Evolutionary conservation across 495 filamentous ascomycete genomes (phyloP).

Genomic region (Penicillium dipodomyicola): DNA sequence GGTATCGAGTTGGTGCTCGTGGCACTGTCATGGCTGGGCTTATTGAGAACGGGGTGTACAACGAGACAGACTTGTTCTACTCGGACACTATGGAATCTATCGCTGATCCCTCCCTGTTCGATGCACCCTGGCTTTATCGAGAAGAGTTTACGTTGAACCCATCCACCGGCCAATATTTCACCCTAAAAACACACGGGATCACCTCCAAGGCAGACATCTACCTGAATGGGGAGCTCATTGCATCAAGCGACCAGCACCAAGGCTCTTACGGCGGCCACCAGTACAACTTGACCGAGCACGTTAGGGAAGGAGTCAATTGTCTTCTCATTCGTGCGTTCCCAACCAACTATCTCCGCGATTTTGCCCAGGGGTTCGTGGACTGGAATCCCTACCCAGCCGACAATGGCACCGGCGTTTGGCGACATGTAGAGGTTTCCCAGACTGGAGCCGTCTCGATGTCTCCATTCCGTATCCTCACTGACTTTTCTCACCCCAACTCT

Average conservation of each 20-base stretch:
- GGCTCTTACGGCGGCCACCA: constrained; percentile 56
- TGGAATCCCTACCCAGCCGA: constrained; percentile 65
- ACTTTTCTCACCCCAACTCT: constrained; percentile 31
- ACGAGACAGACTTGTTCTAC: constrained; percentile 56
- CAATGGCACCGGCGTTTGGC: constrained; percentile 62
- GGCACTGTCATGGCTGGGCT: constrained; percentile 60
- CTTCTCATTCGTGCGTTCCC: constrained; percentile 55
- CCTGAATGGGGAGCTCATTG: constrained; percentile 56
- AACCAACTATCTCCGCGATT: constrained; percentile 57
- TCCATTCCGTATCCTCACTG: constrained; percentile 47
- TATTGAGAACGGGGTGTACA: constrained; percentile 52
- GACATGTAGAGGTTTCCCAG: constrained; percentile 56
- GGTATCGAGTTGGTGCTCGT: constrained; percentile 51
- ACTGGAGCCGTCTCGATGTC: constrained; percentile 55
- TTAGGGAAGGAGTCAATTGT: constrained; percentile 44
- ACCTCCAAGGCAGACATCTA: constrained; percentile 60
- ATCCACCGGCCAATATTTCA: constrained; percentile 43
- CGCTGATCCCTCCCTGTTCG: constrained; percentile 47
- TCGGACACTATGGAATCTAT: constrained; percentile 49
- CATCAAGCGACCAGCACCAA: constrained; percentile 44
- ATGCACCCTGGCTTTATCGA: constrained; percentile 61
- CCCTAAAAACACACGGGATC: constrained; percentile 58
- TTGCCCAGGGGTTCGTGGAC: constrained; percentile 60
- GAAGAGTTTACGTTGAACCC: constrained; percentile 50
- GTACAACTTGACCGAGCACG: constrained; percentile 51